phyloP scores from a whole-genome alignment of 2,329 filamentous ascomycete species.

The Myriosclerotinia scirpicola region DNA sequence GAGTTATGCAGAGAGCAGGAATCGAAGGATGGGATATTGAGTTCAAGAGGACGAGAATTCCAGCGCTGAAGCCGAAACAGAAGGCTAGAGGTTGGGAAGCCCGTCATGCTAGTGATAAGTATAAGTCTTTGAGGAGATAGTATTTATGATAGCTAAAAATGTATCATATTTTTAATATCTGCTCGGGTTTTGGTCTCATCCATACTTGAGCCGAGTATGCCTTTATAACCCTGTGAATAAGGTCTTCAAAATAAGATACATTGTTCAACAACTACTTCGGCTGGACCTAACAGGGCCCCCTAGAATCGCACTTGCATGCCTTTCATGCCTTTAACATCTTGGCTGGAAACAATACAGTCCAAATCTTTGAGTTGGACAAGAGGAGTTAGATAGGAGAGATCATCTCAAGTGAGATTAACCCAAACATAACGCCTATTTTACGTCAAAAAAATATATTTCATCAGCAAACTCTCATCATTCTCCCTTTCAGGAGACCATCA shows the following conservation, averaged over 20 bases:
- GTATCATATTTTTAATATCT: slow-evolving; percentile 24
- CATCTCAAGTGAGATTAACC: neutral
- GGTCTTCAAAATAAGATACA: neutral
- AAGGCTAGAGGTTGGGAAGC: slow-evolving; percentile 66
- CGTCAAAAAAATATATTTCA: too few species aligned
- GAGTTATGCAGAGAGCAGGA: slow-evolving; percentile 78
- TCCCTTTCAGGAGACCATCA: too few species aligned
- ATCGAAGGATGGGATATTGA: slow-evolving; percentile 78
- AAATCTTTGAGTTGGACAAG: neutral
- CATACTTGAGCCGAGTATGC: slow-evolving; percentile 4
- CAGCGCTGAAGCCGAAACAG: slow-evolving; percentile 62
- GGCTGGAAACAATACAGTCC: neutral
- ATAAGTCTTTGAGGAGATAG: slow-evolving; percentile 47
- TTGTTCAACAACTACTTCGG: neutral
- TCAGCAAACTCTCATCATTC: too few species aligned
- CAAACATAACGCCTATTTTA: neutral
- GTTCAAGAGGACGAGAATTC: slow-evolving; percentile 76
- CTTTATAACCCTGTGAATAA: neutral
- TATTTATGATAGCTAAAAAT: slow-evolving; percentile 23
- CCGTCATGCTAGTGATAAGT: slow-evolving; percentile 64
- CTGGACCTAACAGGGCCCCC: too few species aligned
- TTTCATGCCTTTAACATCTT: neutral
- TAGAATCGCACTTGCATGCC: neutral
- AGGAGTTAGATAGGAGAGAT: neutral
- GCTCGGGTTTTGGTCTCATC: neutral